Evolutionary conservation across 1,284 basidiomycete genomes (phyloP), one percentile per base, ranked within the genome.

Genomic region (Fomitopsis schrenkii): DNA sequence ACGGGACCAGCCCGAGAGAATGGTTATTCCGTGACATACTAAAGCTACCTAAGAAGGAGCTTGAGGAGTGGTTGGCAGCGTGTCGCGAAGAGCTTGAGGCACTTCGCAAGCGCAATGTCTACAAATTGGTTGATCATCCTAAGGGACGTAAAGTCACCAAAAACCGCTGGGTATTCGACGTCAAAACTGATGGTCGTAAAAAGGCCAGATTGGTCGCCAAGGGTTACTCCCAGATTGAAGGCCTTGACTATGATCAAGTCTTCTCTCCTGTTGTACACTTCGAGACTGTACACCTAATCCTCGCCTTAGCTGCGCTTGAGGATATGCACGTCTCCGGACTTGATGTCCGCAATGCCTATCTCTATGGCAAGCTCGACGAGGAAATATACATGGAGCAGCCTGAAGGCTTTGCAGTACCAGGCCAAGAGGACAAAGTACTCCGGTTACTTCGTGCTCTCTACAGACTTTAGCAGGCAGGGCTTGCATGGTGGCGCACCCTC

Each of bases 381-480:
- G n/a, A n/a, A n/a, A n/a, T n/a, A n/a, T n/a, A n/a, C n/a, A n/a
- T n/a, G n/a, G n/a, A n/a, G n/a, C n/a, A n/a, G n/a, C n/a, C n/a
- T n/a, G n/a, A n/a, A n/a, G n/a, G n/a, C n/a, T n/a, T n/a, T n/a
- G n/a, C n/a, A n/a, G n/a, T n/a, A n/a, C n/a, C n/a, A n/a, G n/a
- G n/a, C n/a, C n/a, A n/a, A n/a, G n/a, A 59, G 54, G 41, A 68
- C 70, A 63, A 69, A 41, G 70, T 68, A 62, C 71, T 77, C 2
- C 74, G 74, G 70, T 61, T 68, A 12, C 42, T 38, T 17, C 59
- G 64, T 53, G 59, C 63, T 35, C 63, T 68, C 36, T 68, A 68
- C 45, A 63, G 65, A 44, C 63, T 68, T 17, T 64, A 66, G 38
- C 67, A 68, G 55, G 63, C 65, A 52, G 59, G 59, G 57, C 33